A percentile compares a stretch with the other conserved stretches of the same genome.
Conservation (phyloP, 1,284 basidiomycete species). For the Cerioporus squamosus region DNA sequence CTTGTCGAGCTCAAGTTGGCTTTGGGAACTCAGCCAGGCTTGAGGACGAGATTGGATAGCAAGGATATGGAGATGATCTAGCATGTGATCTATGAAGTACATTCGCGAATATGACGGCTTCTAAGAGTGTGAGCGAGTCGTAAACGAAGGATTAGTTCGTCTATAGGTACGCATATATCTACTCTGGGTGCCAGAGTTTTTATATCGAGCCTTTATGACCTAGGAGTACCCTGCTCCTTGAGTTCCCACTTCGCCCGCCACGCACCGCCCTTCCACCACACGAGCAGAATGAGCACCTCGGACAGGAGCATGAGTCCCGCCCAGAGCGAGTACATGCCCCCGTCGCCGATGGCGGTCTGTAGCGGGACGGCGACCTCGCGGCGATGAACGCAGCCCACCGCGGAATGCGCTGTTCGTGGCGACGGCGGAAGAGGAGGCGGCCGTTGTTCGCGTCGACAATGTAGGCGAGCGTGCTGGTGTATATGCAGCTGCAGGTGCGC, state of each 20-base stretch:
- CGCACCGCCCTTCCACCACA: conserved; percentile 47
- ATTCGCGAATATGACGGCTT: no score
- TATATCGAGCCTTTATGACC: background rate
- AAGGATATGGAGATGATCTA: no score
- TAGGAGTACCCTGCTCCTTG: conserved; percentile 23
- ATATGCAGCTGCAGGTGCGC: no score
- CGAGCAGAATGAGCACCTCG: conserved; percentile 56
- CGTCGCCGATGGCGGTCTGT: conserved; percentile 61
- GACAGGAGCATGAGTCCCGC: conserved; percentile 60
- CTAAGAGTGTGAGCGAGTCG: no score
- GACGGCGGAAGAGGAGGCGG: conserved; percentile 69
- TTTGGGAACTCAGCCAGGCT: no score
- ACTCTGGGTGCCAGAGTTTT: no score
- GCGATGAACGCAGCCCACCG: conserved; percentile 74
- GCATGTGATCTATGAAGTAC: no score
- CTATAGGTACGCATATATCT: no score
- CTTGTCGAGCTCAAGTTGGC: no score
- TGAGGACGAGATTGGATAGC: no score
- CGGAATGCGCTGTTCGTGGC: conserved; percentile 75
- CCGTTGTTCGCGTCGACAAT: conserved; percentile 81
- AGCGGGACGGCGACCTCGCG: conserved; percentile 70
- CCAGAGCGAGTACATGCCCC: conserved; percentile 79
- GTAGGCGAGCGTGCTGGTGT: conserved; percentile 74
- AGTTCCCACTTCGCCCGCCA: conserved; percentile 44
- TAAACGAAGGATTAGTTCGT: no score